Conservation (phyloP, 1,139 yeast species). For the Lodderomyces theae region DNA sequence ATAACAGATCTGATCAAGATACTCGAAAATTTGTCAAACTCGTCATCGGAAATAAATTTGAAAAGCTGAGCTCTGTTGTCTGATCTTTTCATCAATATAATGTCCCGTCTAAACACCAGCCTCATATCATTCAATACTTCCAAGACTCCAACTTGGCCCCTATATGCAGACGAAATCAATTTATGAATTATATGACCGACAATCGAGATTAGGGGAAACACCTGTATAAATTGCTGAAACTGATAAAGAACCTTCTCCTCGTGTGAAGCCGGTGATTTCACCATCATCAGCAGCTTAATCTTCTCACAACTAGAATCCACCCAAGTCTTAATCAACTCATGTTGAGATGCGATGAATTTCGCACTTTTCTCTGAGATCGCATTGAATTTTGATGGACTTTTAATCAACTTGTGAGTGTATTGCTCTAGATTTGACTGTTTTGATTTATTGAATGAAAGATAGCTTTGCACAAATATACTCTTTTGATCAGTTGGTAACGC, state of each 20-base stretch:
- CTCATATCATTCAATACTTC: slow-evolving; percentile 6
- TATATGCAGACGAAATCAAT: slow-evolving; percentile 6
- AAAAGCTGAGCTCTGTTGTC: slow-evolving; percentile 3
- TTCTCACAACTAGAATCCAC: neutral
- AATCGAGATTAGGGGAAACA: slow-evolving; percentile 7
- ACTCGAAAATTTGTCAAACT: slow-evolving; percentile 10
- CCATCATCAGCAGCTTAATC: slow-evolving; percentile 15
- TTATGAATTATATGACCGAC: slow-evolving; percentile 7
- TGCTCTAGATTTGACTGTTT: slow-evolving; percentile 29
- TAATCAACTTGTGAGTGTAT: slow-evolving; percentile 8
- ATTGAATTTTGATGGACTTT: slow-evolving; percentile 7
- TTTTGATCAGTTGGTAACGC: slow-evolving; percentile 6
- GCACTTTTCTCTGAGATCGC: neutral
- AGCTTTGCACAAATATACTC: slow-evolving; percentile 23
- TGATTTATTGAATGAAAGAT: slow-evolving; percentile 21
- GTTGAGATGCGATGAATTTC: neutral
- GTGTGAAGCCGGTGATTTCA: slow-evolving; percentile 5
- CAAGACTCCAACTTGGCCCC: slow-evolving; percentile 4
- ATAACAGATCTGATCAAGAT: slow-evolving; percentile 22
- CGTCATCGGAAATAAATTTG: slow-evolving; percentile 6
- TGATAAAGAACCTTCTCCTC: slow-evolving; percentile 9
- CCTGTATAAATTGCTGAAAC: slow-evolving; percentile 10
- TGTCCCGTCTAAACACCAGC: slow-evolving; percentile 4
- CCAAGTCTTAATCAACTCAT: slow-evolving; percentile 8
- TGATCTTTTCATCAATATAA: neutral